Percentiles rank a stretch among this genome's conserved stretches.
Conservation (phyloP, 2,329 filamentous ascomycete genomes). For the Fusarium vanettenii region DNA sequence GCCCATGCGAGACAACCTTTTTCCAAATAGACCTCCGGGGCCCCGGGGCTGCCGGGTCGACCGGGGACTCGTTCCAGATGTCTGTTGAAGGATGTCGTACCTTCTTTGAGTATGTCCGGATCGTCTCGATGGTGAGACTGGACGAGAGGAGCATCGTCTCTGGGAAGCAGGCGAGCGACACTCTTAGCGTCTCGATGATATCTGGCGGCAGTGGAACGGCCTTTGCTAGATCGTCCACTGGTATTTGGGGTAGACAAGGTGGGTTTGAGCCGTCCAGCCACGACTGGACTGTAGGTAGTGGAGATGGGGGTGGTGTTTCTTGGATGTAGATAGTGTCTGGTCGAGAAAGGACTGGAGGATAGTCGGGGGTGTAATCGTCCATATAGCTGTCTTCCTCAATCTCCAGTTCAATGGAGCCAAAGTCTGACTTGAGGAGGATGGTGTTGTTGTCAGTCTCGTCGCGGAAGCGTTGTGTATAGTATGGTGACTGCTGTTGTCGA, state of each 20-base stretch:
- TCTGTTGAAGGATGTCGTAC: conserved; percentile 55
- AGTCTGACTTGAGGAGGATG: conserved; percentile 34
- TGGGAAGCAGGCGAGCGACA: conserved; percentile 67
- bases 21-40: conserved; percentile 51
- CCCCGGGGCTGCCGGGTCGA: conserved; percentile 22
- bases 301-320: conserved; percentile 50
- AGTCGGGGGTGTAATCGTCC: conserved; percentile 4
- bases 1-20: conserved; percentile 49
- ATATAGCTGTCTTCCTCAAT: conserved; percentile 34
- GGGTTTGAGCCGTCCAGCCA: conserved; percentile 50
- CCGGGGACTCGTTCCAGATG: conserved; percentile 27
- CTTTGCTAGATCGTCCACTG: conserved; percentile 51
- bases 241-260: conserved; percentile 44
- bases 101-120: conserved; percentile 66
- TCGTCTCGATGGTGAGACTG: conserved; percentile 67
- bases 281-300: conserved; percentile 50
- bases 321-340: conserved; percentile 45
- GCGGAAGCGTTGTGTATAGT: conserved; percentile 23
- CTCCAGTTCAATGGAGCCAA: conserved; percentile 33
- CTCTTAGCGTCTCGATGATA: conserved; percentile 64
- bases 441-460: conserved; percentile 33
- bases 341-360: conserved; percentile 12
- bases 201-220: conserved; percentile 63
- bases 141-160: conserved; percentile 69
- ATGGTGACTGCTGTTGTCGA: conserved; percentile 18